These are phyloP conservation scores for Echria macrotheca DNA, from an alignment of 495 filamentous ascomycete genomes.

Conservation along the genomic window DNA sequence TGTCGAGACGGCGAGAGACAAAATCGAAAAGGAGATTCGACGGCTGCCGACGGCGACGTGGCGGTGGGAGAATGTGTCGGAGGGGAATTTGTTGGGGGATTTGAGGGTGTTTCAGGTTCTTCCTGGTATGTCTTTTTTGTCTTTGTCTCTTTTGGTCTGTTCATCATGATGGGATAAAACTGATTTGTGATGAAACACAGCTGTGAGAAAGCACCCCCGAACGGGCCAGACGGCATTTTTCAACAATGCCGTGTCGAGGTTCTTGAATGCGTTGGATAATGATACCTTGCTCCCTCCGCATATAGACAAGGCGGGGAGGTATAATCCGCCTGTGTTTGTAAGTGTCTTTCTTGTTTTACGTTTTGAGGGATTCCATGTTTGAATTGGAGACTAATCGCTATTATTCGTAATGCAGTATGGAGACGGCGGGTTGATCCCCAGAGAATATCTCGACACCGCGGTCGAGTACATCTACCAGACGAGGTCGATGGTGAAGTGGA, in stretches of 20 bases:
- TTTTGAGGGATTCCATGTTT: not conserved
- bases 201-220: constrained; percentile 42
- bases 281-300: constrained; percentile 15
- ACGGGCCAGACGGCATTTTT: constrained; percentile 49
- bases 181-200: constrained; percentile 14
- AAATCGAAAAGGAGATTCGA: constrained; percentile 49
- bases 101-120: constrained; percentile 39
- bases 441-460: constrained; percentile 41
- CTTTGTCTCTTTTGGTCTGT: not conserved
- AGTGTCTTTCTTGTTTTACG: not conserved
- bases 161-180: too few relatives aligned
- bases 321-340: constrained; percentile 26
- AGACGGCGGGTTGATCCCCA: constrained; percentile 48
- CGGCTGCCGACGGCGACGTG: constrained; percentile 41
- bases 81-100: constrained; percentile 19
- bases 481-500: constrained; percentile 19
- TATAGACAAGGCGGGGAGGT: constrained; percentile 18
- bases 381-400: too few relatives aligned
- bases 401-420: constrained; percentile 31
- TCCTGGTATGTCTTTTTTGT: constrained; percentile 22
- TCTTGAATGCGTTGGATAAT: constrained; percentile 32
- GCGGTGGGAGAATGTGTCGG: constrained; percentile 41
- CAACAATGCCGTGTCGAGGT: constrained; percentile 44
- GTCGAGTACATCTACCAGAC: constrained; percentile 35
- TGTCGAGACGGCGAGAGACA: constrained; percentile 33